phyloP scores from a whole-genome alignment of 2,329 filamentous ascomycete species.

The Xylariaceae sp. region DNA sequence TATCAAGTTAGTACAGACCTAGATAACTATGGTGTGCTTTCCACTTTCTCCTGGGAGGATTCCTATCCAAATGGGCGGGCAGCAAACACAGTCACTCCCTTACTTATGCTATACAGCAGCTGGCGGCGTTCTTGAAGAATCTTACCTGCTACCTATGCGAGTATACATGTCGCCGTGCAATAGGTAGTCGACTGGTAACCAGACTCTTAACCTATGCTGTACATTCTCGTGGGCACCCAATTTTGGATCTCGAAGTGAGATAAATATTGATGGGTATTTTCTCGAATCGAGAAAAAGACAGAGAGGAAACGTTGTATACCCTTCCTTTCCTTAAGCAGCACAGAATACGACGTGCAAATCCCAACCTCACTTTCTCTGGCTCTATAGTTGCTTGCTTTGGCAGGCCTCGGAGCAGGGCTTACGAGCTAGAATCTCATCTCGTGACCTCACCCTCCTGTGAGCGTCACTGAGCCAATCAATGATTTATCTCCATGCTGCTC shows the following conservation, averaged over 20 bases:
- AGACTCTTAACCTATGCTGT: not conserved
- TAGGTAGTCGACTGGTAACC: not conserved
- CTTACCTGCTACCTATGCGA: not conserved
- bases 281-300: not conserved
- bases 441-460: not conserved
- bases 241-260: not conserved
- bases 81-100: too few species aligned
- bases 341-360: not conserved
- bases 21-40: too few species aligned
- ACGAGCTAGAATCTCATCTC: not conserved
- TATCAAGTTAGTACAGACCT: too few species aligned
- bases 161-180: not conserved
- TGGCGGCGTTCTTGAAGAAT: not conserved
- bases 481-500: slow-evolving; percentile 9
- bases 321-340: not conserved
- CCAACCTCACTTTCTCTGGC: not conserved
- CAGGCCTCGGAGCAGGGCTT: not conserved
- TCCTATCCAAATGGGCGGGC: too few species aligned
- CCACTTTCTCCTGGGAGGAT: too few species aligned
- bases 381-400: not conserved
- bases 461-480: slow-evolving; percentile 6
- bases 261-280: not conserved
- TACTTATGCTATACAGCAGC: not conserved
- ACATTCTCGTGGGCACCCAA: not conserved
- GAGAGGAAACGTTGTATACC: not conserved